A percentile compares a stretch with the other conserved stretches of the same genome.
Evolutionary conservation across 164 flowering plant species (phyloP).

Genomic region (Magnolia sinica): DNA sequence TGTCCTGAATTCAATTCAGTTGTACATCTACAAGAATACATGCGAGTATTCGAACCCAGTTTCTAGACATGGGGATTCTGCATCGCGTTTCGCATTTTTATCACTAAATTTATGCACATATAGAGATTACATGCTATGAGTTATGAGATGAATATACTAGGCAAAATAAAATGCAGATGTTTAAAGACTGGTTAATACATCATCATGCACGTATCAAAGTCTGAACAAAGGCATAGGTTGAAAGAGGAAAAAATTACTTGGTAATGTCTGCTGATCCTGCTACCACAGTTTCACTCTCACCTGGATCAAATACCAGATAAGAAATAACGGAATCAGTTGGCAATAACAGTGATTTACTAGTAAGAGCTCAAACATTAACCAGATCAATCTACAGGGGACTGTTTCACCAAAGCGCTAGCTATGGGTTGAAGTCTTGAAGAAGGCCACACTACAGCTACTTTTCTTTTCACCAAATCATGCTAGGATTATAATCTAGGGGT

Average conservation of each 20-base stretch:
- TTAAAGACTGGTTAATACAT: background rate
- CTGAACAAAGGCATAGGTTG: background rate
- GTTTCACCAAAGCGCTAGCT: too few relatives aligned
- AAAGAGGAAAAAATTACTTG: slow-evolving; percentile 44
- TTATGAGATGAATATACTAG: background rate
- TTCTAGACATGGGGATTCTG: background rate
- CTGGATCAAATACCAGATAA: slow-evolving; percentile 26
- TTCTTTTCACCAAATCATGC: too few relatives aligned
- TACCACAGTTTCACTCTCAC: slow-evolving; percentile 43
- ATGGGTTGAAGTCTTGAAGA: too few relatives aligned
- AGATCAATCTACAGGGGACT: background rate
- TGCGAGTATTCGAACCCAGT: too few relatives aligned
- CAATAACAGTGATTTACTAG: background rate
- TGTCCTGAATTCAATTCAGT: too few relatives aligned
- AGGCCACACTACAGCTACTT: too few relatives aligned
- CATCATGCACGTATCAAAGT: background rate
- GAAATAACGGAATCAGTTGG: background rate
- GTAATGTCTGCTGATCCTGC: slow-evolving; percentile 64
- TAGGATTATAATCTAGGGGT: too few relatives aligned
- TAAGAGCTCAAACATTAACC: background rate
- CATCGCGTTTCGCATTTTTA: background rate
- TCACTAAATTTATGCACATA: background rate
- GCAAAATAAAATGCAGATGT: background rate
- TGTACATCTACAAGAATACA: too few relatives aligned
- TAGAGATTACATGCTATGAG: background rate